Conservation (phyloP, 148 eudicot species). For the Camellia granthamiana region DNA sequence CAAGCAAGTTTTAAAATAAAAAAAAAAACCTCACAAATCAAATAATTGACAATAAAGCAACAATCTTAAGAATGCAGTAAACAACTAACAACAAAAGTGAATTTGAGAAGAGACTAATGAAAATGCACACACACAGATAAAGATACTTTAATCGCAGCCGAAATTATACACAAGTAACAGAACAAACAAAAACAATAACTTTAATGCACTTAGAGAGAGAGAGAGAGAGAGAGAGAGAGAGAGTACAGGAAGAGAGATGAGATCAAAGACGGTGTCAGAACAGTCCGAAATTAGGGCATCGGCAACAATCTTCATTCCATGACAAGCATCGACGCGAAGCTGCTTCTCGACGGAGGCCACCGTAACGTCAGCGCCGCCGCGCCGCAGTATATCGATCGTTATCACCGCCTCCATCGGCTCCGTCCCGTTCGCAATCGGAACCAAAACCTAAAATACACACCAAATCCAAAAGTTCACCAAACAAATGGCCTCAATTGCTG, state of each 20-base stretch:
- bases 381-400: conserved; percentile 68
- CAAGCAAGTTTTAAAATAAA: not conserved
- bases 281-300: conserved; percentile 74
- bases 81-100: not conserved
- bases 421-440: conserved; percentile 88
- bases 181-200: not conserved
- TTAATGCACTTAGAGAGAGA: not conserved
- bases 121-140: not conserved
- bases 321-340: conserved; percentile 63
- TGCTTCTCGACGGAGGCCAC: conserved; percentile 92
- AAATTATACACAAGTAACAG: not conserved
- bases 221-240: not conserved
- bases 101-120: no score
- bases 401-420: conserved; percentile 97
- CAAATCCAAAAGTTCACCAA: not conserved
- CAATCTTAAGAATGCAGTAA: not conserved
- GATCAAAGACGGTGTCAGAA: conserved; percentile 58
- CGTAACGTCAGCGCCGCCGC: conserved; percentile 93
- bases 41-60: not conserved
- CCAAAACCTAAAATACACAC: conserved; percentile 55
- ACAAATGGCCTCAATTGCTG: not conserved
- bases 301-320: conserved; percentile 79
- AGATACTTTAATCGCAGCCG: no score
- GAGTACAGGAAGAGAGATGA: conserved; percentile 81
- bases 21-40: not conserved